Percentiles rank a stretch among this genome's conserved stretches.
Conservation (phyloP, 2,329 filamentous ascomycete genomes). For the Trichophyton simii region DNA sequence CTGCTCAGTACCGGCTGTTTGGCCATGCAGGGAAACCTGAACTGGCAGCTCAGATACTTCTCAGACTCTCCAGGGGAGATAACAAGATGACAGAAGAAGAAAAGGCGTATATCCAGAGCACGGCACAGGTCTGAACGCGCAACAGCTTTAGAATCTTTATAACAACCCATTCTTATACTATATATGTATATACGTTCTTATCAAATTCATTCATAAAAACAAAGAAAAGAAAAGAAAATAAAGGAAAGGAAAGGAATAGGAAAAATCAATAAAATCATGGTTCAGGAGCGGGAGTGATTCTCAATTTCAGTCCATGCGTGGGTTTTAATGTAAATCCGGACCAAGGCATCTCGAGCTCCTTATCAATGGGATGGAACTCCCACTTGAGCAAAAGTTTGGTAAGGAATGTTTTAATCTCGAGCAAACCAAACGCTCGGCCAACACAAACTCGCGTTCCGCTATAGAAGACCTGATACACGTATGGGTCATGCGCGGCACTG, state of each 20-base stretch:
- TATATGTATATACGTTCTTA: neutral
- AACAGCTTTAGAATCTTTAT: neutral
- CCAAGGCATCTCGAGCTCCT: neutral
- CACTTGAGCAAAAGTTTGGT: neutral
- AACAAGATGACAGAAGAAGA: slow-evolving; percentile 14
- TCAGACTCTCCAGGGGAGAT: slow-evolving; percentile 19
- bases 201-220: neutral
- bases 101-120: neutral
- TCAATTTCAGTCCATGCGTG: neutral
- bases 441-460: slow-evolving; percentile 3
- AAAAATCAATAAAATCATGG: neutral
- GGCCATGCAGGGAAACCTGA: slow-evolving; percentile 22
- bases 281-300: neutral
- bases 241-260: too few relatives aligned
- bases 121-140: too few relatives aligned
- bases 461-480: slow-evolving; percentile 5
- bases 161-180: neutral
- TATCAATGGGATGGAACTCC: slow-evolving; percentile 1
- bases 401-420: slow-evolving; percentile 5
- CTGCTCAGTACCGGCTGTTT: slow-evolving; percentile 26
- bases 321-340: slow-evolving; percentile 4
- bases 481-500: neutral
- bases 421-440: slow-evolving; percentile 2
- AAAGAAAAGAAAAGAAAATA: too few relatives aligned
- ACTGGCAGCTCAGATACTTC: slow-evolving; percentile 23